Conservation (phyloP, 768 basidiomycete genomes). For the Agrocybe chaxingu region DNA sequence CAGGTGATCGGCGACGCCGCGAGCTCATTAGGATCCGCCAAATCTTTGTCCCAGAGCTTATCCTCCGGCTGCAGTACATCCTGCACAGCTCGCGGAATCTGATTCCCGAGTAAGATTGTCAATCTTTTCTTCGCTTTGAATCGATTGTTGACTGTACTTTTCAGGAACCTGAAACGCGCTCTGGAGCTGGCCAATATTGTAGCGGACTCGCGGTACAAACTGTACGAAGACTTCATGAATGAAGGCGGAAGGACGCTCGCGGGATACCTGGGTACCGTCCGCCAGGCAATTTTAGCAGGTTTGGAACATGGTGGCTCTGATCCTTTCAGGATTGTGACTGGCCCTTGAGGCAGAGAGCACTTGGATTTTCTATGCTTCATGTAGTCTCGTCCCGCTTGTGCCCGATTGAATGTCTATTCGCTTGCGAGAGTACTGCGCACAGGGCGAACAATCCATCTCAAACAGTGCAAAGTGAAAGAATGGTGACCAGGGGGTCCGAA, state of each 20-base stretch:
- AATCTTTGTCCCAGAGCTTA: slow-evolving; percentile 85
- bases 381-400: neutral
- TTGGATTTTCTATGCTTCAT: neutral
- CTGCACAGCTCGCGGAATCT: slow-evolving; percentile 61
- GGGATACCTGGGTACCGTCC: slow-evolving; percentile 73
- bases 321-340: slow-evolving; percentile 53
- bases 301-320: slow-evolving; percentile 76
- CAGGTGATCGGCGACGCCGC: slow-evolving; percentile 51
- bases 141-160: neutral
- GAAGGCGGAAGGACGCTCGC: slow-evolving; percentile 58
- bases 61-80: slow-evolving; percentile 78
- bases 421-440: neutral
- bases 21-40: slow-evolving; percentile 84
- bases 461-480: too few relatives aligned
- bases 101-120: slow-evolving; percentile 60
- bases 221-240: slow-evolving; percentile 82
- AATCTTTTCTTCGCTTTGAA: neutral
- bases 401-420: neutral
- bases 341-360: neutral
- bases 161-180: slow-evolving; percentile 72
- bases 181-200: slow-evolving; percentile 80
- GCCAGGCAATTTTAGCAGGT: slow-evolving; percentile 67
- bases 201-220: slow-evolving; percentile 80
- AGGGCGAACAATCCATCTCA: too few relatives aligned
- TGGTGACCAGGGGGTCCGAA: too few relatives aligned